Base-by-base conservation (phyloP, 2,329 filamentous ascomycete genomes). In the Monosporascus sp. region DNA sequence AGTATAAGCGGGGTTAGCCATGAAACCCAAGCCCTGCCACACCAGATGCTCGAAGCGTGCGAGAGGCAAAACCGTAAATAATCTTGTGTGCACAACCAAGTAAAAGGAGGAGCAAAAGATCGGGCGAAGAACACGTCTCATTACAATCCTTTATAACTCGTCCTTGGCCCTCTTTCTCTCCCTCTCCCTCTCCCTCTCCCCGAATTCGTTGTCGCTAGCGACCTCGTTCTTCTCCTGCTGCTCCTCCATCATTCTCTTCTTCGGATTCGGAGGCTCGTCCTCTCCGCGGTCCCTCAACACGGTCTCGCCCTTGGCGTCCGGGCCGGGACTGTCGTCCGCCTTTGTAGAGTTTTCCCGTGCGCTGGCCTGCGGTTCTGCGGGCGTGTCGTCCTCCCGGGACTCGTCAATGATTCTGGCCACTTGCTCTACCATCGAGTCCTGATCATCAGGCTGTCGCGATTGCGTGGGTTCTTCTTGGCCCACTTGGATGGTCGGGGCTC, bases 381-480 rank as follows among this genome's bases (percentile, higher is more conserved):
- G 25, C 17, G 24, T 15, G 41, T 48, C 48, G 60, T 64, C 50
- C 24, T 52, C 48, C 20, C 38, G 22, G 18, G 51, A 39, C 25
- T 68, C 66, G 49, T 78, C 76, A 47, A 85, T 74, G 45, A 83
- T 77, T 62, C 74, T 77, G 37, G 76, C 78, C 20, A 89, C 73
- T 56, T 81, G 68, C 37, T 82, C 79, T 7, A 78, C 65, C 60
- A 82, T 63, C 7, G 73, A 72, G 17, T 61, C 62, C 22, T 50
- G 60, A 31, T 60, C 58, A 15, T 50, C 54, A 15, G 49, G 59
- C 24, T 68, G 57, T 20, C 56, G 57, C 38, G 56, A 62, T 7
- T 59, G 64, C 43, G 43, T 27, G 20, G 43, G 8, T 24, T 9
- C 22, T n/a, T 14, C 14, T 43, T 52, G 76, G 68, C 62, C 72